Base-by-base conservation (phyloP, 2,329 filamentous ascomycete species). In the Apiospora arundinis region DNA sequence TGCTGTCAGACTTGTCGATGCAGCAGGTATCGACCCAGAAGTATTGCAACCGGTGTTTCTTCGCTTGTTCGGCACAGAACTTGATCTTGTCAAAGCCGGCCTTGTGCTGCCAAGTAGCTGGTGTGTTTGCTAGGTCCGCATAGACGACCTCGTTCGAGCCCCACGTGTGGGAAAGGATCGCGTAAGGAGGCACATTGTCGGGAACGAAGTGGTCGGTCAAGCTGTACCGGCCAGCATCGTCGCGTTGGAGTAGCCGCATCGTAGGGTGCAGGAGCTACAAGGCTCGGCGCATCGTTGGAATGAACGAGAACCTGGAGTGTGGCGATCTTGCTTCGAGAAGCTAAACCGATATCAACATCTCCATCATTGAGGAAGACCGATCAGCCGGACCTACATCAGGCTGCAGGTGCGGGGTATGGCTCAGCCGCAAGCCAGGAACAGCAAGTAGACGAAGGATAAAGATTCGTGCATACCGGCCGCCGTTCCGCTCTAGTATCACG, bases 1-100 rank as follows among this genome's bases (percentile, higher is more conserved):
- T 49, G 32, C 11, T 56, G n/a, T 70, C 40, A 8, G 28, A 21
- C 32, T 70, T 70, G n/a, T 70, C 60, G 63, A 70, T 70, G 25
- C 63, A 70, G 23, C 42, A 44, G 21, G 69, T 68, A 32, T 70
- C 63, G 21, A 42, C 44, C 69, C 60, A 70, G 44, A 70, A 68
- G 16, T 68, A 68, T 37, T 18, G 44, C 16, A 68, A 23, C n/a
- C 67, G 21, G 67, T 68, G n/a, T n/a, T 45, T 3, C 14, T 23
- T 21, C 28, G 28, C 44, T 37, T 49, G 44, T 9, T 52, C 45
- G 23, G 40, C 32, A 52, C 44, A 68, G 28, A 68, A 68, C 21
- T n/a, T 37, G 21, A 68, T 37, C 67, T 68, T 68, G n/a, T 52
- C 32, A 32, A n/a, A 68, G 23, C 67, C 67, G 11, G 49, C 45